Percentiles rank a stretch among this genome's conserved stretches.
phyloP scores from a whole-genome alignment of 306 rosid genomes.

The Vachellia collinsii region DNA sequence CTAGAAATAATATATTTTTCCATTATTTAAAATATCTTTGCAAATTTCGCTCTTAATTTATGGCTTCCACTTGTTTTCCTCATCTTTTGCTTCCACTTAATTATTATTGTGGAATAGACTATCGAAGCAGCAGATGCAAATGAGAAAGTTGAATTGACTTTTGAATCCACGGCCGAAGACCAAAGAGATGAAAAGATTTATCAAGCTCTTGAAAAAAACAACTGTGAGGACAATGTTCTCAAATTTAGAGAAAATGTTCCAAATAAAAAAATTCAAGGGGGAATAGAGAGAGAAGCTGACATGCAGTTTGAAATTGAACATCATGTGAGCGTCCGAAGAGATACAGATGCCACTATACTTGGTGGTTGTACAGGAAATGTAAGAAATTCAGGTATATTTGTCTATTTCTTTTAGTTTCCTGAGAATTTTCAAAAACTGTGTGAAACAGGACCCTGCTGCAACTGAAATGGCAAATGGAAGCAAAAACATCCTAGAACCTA shows the following conservation, averaged over 20 bases:
- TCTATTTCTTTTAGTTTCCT: neutral
- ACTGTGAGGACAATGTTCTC: neutral
- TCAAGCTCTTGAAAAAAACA: neutral
- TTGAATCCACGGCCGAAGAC: neutral
- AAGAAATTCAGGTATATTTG: neutral
- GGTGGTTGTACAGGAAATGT: neutral
- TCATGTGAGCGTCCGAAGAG: neutral
- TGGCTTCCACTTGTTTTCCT: neutral
- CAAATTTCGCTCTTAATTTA: neutral
- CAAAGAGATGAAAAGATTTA: constrained; percentile 12
- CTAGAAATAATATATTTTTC: neutral
- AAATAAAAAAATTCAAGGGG: neutral
- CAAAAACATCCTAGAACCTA: neutral
- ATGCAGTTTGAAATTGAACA: neutral
- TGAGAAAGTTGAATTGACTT: neutral
- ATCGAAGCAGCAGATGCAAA: constrained; percentile 18
- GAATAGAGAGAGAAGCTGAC: neutral
- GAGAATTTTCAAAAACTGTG: neutral
- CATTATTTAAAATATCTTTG: neutral
- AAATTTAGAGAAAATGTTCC: neutral
- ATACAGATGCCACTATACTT: neutral
- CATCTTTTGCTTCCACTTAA: constrained; percentile 3
- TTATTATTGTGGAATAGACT: neutral
- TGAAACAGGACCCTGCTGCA: constrained; percentile 3
- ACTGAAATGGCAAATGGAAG: neutral